These are phyloP conservation scores for Thermoascus crustaceus DNA, from an alignment of 2,329 filamentous ascomycete genomes.

Conservation along the genomic window DNA sequence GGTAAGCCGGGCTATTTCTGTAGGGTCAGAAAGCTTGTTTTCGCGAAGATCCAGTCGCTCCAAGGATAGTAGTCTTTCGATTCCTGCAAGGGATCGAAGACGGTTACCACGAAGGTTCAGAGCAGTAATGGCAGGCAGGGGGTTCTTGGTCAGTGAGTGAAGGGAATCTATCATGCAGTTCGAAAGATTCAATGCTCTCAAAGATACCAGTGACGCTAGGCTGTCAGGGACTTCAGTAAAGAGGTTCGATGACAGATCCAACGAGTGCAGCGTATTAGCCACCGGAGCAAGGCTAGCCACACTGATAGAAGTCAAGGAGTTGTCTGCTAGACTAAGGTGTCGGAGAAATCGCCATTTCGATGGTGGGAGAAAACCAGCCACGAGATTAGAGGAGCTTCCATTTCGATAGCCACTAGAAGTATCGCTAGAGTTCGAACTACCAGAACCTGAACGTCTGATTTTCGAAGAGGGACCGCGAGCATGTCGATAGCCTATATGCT, in stretches of 20 bases:
- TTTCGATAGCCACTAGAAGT: constrained; percentile 43
- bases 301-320: constrained; percentile 73
- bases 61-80: constrained; percentile 79
- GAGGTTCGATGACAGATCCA: constrained; percentile 87
- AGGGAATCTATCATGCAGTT: constrained; percentile 97
- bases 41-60: constrained; percentile 87
- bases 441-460: constrained; percentile 77
- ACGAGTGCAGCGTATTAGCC: constrained; percentile 77
- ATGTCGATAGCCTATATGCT: constrained; percentile 58
- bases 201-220: constrained; percentile 70
- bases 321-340: constrained; percentile 86
- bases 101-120: constrained; percentile 87
- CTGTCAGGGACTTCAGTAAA: constrained; percentile 94
- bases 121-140: constrained; percentile 85
- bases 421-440: constrained; percentile 78
- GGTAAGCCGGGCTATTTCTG: constrained; percentile 80
- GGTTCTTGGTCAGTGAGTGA: constrained; percentile 71
- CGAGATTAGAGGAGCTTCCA: constrained; percentile 70
- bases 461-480: constrained; percentile 60
- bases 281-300: constrained; percentile 70
- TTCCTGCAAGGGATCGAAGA: constrained; percentile 74
- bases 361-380: constrained; percentile 64
- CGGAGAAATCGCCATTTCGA: constrained; percentile 93
- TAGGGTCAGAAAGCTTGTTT: constrained; percentile 83
- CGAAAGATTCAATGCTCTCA: constrained; percentile 88